These are phyloP conservation scores for Colletotrichum camelliae DNA, from an alignment of 2,329 filamentous ascomycete genomes.

Conservation along the genomic window DNA sequence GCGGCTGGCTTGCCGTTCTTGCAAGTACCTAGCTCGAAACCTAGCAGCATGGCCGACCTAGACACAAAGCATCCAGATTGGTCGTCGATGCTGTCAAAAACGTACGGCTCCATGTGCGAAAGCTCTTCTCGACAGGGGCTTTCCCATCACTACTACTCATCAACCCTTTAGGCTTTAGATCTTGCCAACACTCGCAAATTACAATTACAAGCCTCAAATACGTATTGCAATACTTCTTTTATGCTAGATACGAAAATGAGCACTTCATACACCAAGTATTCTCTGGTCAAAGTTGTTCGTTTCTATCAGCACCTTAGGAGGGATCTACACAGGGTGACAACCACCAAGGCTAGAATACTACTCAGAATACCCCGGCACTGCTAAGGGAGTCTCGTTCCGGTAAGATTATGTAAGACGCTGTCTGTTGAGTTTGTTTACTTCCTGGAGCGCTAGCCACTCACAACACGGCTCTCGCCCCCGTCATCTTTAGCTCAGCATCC, in stretches of 20 bases:
- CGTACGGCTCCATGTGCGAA: background rate
- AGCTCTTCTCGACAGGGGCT: background rate
- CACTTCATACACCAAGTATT: background rate
- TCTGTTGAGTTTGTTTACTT: constrained; percentile 29
- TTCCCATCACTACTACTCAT: background rate
- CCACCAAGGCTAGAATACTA: background rate
- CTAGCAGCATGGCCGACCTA: background rate
- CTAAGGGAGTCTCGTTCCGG: background rate
- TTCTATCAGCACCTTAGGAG: background rate
- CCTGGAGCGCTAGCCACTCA: constrained; percentile 24
- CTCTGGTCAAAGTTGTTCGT: background rate
- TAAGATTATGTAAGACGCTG: constrained; percentile 14
- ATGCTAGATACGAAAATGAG: background rate
- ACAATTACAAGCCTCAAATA: background rate
- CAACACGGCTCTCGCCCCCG: background rate
- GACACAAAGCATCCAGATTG: background rate
- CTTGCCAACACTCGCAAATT: background rate
- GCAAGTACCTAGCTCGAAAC: background rate
- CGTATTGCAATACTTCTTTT: background rate
- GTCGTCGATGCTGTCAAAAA: background rate
- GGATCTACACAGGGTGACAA: background rate
- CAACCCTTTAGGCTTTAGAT: background rate
- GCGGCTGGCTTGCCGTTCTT: background rate
- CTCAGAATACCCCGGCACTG: background rate
- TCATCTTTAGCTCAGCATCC: background rate